Conservation (phyloP, 2,329 filamentous ascomycete species). For the Alternaria solani region DNA sequence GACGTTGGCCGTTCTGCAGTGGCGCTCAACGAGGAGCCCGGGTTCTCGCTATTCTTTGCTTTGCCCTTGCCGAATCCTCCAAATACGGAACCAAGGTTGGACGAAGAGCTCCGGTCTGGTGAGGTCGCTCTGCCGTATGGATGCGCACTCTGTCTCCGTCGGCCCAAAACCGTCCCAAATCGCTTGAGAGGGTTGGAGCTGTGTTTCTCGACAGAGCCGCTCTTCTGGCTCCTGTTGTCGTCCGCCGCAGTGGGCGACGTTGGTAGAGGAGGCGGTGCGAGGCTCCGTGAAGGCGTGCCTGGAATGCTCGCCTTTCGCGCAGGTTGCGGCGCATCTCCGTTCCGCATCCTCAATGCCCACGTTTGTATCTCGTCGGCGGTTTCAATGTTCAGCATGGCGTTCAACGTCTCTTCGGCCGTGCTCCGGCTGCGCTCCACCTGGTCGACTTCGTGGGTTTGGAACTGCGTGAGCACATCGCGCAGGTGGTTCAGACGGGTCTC, state of each 20-base stretch:
- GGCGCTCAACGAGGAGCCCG: constrained; percentile 47
- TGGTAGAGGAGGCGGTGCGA: constrained; percentile 46
- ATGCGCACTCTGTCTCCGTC: constrained; percentile 50
- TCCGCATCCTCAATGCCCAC: constrained; percentile 63
- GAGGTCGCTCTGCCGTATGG: constrained; percentile 52
- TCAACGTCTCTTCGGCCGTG: constrained; percentile 80
- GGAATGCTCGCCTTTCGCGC: constrained; percentile 45
- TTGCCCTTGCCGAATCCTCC: constrained; percentile 69
- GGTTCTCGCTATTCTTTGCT: constrained; percentile 67
- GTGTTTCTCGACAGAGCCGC: constrained; percentile 54
- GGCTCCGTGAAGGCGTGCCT: constrained; percentile 42
- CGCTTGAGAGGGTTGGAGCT: constrained; percentile 51
- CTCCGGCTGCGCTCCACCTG: constrained; percentile 78
- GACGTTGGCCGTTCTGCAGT: constrained; percentile 45
- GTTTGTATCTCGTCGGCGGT: constrained; percentile 86
- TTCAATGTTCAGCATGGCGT: constrained; percentile 83
- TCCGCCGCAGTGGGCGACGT: constrained; percentile 53
- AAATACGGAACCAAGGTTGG: constrained; percentile 66
- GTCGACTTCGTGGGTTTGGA: constrained; percentile 91
- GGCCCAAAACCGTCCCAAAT: constrained; percentile 52
- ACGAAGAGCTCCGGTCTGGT: constrained; percentile 62
- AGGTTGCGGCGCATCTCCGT: constrained; percentile 46
- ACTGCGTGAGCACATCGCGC: constrained; percentile 88
- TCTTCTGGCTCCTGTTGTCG: constrained; percentile 64
- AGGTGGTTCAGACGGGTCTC: constrained; percentile 89